Evolutionary conservation across 2,329 filamentous ascomycete species (phyloP).

Genomic region (Trichophyton mentagrophytes): DNA sequence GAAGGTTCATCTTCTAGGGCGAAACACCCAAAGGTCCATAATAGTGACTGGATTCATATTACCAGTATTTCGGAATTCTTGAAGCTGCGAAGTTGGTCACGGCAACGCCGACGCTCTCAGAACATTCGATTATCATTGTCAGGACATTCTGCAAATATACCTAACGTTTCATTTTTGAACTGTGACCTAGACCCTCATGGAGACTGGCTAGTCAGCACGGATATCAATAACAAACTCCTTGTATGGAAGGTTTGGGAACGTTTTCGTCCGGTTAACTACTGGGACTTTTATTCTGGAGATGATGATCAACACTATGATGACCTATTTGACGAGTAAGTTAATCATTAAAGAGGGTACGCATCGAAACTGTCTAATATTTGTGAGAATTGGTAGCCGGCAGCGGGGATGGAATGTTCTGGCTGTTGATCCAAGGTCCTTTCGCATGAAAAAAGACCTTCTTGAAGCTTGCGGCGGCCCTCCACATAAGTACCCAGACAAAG

Average conservation of each 20-base stretch:
- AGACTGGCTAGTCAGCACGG: constrained; percentile 45
- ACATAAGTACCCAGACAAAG: constrained; percentile 11
- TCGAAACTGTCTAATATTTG: constrained; percentile 16
- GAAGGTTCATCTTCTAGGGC: constrained; percentile 14
- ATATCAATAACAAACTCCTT: constrained; percentile 40
- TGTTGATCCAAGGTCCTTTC: constrained; percentile 33
- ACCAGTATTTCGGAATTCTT: constrained; percentile 15
- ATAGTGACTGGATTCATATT: constrained; percentile 24
- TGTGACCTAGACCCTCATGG: constrained; percentile 43
- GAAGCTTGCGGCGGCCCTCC: constrained; percentile 31
- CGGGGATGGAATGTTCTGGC: constrained; percentile 37
- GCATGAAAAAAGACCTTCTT: constrained; percentile 21
- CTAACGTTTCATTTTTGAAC: constrained; percentile 47
- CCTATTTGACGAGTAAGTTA: constrained; percentile 7
- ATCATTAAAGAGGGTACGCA: not conserved
- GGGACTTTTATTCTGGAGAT: constrained; percentile 8
- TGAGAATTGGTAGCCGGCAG: constrained; percentile 12
- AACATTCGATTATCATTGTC: constrained; percentile 33
- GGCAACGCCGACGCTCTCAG: constrained; percentile 24
- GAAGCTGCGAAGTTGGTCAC: constrained; percentile 20
- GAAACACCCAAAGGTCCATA: not conserved
- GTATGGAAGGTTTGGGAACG: constrained; percentile 39
- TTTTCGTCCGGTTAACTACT: constrained; percentile 16
- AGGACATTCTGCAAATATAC: constrained; percentile 42
- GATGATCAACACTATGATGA: not conserved